Base-by-base conservation (phyloP, 164 flowering plant genomes). In the Taxillus chinensis region DNA sequence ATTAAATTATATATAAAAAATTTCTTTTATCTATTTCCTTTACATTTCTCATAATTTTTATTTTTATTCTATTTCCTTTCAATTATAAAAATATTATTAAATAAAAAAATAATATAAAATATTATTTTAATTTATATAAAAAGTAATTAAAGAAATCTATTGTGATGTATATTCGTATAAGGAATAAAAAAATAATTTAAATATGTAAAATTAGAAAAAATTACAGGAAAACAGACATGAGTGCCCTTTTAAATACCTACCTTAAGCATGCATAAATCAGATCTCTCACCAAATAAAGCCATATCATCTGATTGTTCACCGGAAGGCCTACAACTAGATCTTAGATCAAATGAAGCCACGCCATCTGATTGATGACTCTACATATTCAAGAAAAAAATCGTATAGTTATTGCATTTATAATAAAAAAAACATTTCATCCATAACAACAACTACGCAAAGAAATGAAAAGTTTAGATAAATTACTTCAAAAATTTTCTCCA, bases 181-280 rank as follows among this genome's bases (percentile, higher is more conserved):
- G n/a, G n/a, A n/a, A n/a, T n/a, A n/a, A n/a, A n/a, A n/a, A n/a
- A n/a, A n/a, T n/a, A n/a, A n/a, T n/a, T n/a, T n/a, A n/a, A n/a
- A n/a, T n/a, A n/a, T n/a, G n/a, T n/a, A n/a, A n/a, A n/a, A n/a
- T n/a, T n/a, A n/a, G n/a, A n/a, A n/a, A n/a, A n/a, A n/a, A n/a
- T n/a, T n/a, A n/a, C n/a, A n/a, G n/a, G n/a, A n/a, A n/a, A n/a
- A n/a, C n/a, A n/a, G n/a, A n/a, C n/a, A n/a, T n/a, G n/a, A n/a
- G n/a, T 27, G 39, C 42, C 1, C 8, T 42, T 40, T 4, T 15
- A 53, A 57, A 11, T 48, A 43, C 75, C 62, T 55, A 85, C 97
- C 90, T 82, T 87, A 41, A 86, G 45, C 64, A 77, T 72, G 75
- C 89, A 83, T 52, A 75, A 69, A 3, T 55, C 67, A 66, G 70